Evolutionary conservation across 1,284 basidiomycete genomes (phyloP).

Genomic region (Cystobasidium pallidum): DNA sequence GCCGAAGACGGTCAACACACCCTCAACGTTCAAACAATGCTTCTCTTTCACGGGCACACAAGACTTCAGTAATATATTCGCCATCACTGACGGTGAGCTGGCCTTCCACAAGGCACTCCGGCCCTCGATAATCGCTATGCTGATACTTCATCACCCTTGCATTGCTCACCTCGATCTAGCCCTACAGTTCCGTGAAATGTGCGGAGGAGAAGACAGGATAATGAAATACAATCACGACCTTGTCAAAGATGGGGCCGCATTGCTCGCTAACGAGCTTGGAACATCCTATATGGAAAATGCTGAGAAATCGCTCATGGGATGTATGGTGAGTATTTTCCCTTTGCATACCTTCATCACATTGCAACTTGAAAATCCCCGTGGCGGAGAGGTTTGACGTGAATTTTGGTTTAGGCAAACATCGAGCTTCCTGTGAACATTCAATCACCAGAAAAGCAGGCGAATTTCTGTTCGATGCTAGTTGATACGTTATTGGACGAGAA

Average conservation of each 20-base stretch:
- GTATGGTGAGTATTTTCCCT: constrained; percentile 51
- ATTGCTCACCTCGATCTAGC: constrained; percentile 41
- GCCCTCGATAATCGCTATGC: background rate
- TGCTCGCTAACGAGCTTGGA: constrained; percentile 45
- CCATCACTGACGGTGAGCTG: constrained; percentile 26
- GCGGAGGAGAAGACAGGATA: constrained; percentile 51
- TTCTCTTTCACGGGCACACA: constrained; percentile 39
- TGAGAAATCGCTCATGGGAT: constrained; percentile 47
- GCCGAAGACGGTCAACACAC: constrained; percentile 22
- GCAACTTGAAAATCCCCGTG: too few relatives aligned
- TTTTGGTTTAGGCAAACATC: constrained; percentile 47
- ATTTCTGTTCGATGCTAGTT: constrained; percentile 39
- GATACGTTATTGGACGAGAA: constrained; percentile 32
- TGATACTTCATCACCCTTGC: constrained; percentile 32
- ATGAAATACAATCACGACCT: constrained; percentile 47
- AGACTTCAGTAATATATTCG: constrained; percentile 33
- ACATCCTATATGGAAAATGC: constrained; percentile 50
- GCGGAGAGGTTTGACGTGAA: too few relatives aligned
- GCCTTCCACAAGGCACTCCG: too few relatives aligned
- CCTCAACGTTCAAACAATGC: constrained; percentile 22
- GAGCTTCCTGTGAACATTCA: constrained; percentile 43
- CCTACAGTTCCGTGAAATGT: constrained; percentile 48
- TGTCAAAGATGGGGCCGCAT: constrained; percentile 47
- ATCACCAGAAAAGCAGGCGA: background rate
- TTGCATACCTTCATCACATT: too few relatives aligned